phyloP scores from a whole-genome alignment of 441 rosid genomes.

The Populus hybrid region DNA sequence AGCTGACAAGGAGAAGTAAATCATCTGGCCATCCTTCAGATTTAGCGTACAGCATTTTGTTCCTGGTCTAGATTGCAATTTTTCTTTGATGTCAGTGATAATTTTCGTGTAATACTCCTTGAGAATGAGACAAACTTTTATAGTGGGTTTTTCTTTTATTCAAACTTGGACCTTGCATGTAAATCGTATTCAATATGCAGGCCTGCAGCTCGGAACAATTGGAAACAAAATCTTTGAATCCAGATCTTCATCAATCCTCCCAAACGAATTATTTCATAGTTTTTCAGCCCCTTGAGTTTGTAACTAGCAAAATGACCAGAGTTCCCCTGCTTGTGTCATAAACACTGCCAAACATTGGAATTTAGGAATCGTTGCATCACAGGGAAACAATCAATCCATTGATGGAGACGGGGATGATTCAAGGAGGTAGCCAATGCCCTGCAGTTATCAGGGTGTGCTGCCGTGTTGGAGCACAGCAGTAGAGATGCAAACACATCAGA shows the following conservation, averaged over 20 bases:
- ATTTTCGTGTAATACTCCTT: not conserved
- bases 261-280: not conserved
- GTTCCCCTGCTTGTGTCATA: too few species aligned
- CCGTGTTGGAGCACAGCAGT: not conserved
- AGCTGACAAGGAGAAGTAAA: constrained; percentile 45
- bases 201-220: not conserved
- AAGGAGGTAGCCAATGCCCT: not conserved
- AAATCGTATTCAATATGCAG: too few species aligned
- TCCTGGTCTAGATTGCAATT: not conserved
- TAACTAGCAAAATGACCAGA: not conserved
- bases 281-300: not conserved
- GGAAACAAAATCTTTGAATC: not conserved
- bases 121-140: not conserved
- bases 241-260: not conserved
- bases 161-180: too few species aligned
- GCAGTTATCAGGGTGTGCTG: not conserved
- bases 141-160: not conserved
- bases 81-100: not conserved
- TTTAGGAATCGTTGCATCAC: too few species aligned
- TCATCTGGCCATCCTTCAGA: not conserved
- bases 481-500: not conserved
- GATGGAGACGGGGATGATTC: too few species aligned
- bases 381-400: too few species aligned
- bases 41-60: not conserved
- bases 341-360: too few species aligned